A percentile compares a stretch with the other conserved stretches of the same genome.
Conservation (phyloP, 2,329 filamentous ascomycete species). For the Didymellaceae sp. region DNA sequence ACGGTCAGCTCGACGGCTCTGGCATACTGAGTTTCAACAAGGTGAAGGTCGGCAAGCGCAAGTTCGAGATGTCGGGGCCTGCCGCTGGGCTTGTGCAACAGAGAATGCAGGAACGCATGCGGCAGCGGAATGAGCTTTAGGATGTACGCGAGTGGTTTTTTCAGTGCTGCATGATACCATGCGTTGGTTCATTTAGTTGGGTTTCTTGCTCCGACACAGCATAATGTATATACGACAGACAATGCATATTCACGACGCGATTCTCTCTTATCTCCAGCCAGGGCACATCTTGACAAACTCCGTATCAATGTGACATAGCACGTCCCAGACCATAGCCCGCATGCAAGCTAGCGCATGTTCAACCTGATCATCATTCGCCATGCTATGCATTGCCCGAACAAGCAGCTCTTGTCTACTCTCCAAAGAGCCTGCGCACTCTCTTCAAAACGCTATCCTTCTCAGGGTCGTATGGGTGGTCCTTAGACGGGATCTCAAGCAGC, state of each 20-base stretch:
- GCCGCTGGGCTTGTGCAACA: slow-evolving; percentile 45
- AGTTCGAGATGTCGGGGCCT: slow-evolving; percentile 43
- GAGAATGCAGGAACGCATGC: slow-evolving; percentile 34
- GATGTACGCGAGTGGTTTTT: slow-evolving; percentile 1
- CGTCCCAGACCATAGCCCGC: neutral
- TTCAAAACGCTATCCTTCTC: slow-evolving; percentile 98
- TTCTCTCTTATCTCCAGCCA: neutral
- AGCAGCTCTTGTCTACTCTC: slow-evolving; percentile 62
- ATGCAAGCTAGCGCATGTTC: neutral
- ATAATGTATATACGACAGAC: slow-evolving; percentile 32
- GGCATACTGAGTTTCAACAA: slow-evolving; percentile 13
- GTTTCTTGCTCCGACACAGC: neutral
- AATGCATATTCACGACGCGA: slow-evolving; percentile 16
- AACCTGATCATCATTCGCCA: slow-evolving; percentile 13
- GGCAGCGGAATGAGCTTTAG: slow-evolving; percentile 43
- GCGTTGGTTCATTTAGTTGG: slow-evolving; percentile 16
- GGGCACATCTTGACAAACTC: neutral
- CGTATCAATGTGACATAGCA: neutral
- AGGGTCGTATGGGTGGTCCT: slow-evolving; percentile 98
- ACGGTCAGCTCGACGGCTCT: neutral
- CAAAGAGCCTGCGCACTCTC: slow-evolving; percentile 77
- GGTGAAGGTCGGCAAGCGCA: slow-evolving; percentile 41
- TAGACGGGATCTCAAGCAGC: slow-evolving; percentile 94
- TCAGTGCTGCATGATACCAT: slow-evolving; percentile 27
- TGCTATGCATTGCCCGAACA: slow-evolving; percentile 6